Conservation (phyloP, 768 basidiomycete genomes). For the Gloeostereum incarnatum region DNA sequence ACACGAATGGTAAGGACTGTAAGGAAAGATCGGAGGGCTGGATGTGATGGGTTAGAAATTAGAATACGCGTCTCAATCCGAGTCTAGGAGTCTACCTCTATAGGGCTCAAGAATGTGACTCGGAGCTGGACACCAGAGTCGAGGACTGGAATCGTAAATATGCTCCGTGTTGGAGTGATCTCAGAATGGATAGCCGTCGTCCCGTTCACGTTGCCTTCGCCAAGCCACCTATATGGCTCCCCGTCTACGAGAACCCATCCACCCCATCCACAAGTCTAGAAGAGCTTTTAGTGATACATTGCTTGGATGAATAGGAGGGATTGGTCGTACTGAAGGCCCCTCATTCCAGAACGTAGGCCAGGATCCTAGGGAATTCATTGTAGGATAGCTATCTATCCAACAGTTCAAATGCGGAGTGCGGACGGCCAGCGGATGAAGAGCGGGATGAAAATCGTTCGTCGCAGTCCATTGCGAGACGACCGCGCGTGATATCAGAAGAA, state of each 20-base stretch:
- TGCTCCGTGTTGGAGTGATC: slow-evolving; percentile 10
- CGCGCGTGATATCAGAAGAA: no score
- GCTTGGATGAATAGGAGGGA: not conserved
- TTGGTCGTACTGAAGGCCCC: slow-evolving; percentile 8
- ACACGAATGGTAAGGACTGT: slow-evolving; percentile 16
- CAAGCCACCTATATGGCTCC: not conserved
- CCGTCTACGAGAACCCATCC: not conserved
- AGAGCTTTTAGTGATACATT: not conserved
- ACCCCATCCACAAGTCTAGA: not conserved
- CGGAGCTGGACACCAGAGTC: no score
- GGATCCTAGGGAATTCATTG: not conserved
- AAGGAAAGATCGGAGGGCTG: slow-evolving; percentile 8
- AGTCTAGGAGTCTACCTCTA: slow-evolving; percentile 7
- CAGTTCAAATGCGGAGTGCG: slow-evolving; percentile 15
- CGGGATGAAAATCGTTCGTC: slow-evolving; percentile 7
- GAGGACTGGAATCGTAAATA: slow-evolving; percentile 1
- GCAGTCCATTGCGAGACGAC: not conserved
- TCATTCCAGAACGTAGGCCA: slow-evolving; percentile 5
- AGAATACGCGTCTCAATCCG: not conserved
- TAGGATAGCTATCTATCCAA: slow-evolving; percentile 4
- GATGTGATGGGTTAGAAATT: not conserved
- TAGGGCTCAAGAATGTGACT: slow-evolving; percentile 9
- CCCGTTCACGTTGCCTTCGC: not conserved
- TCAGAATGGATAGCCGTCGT: not conserved
- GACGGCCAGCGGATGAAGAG: slow-evolving; percentile 17